phyloP scores from a whole-genome alignment of 768 basidiomycete species.

The Suillus hirtellus region DNA sequence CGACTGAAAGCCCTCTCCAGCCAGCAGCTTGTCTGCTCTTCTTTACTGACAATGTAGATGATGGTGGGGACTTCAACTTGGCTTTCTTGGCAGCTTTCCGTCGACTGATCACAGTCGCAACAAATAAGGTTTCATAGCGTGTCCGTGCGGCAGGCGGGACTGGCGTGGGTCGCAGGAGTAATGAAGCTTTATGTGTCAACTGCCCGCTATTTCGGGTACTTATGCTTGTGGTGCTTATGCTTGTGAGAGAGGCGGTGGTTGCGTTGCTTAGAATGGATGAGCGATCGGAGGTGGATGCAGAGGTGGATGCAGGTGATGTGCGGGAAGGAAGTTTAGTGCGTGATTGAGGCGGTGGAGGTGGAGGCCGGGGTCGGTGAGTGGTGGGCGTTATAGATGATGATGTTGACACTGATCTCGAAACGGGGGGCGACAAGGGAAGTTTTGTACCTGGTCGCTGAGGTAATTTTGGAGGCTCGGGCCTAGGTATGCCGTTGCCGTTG shows the following conservation, averaged over 20 bases:
- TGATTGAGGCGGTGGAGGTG: slow-evolving; percentile 34
- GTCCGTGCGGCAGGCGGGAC: slow-evolving; percentile 62
- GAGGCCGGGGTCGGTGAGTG: slow-evolving; percentile 44
- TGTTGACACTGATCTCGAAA: slow-evolving; percentile 35
- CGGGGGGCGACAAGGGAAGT: slow-evolving; percentile 26
- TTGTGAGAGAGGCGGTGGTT: slow-evolving; percentile 42
- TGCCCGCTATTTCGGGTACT: slow-evolving; percentile 28
- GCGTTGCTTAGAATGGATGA: slow-evolving; percentile 58
- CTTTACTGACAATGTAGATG: slow-evolving; percentile 25
- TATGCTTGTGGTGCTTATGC: slow-evolving; percentile 27
- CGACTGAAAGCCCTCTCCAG: slow-evolving; percentile 74
- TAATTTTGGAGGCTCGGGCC: slow-evolving; percentile 43
- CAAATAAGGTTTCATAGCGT: slow-evolving; percentile 71
- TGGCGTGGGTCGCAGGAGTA: slow-evolving; percentile 58
- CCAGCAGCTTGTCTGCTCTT: slow-evolving; percentile 61
- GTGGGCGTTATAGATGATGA: slow-evolving; percentile 38
- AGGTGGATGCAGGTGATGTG: slow-evolving; percentile 36
- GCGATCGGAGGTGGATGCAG: slow-evolving; percentile 56
- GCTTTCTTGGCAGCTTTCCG: slow-evolving; percentile 38
- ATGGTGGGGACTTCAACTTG: slow-evolving; percentile 35
- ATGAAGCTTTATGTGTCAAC: slow-evolving; percentile 26
- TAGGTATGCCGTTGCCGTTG: slow-evolving; percentile 30
- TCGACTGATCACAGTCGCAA: slow-evolving; percentile 53
- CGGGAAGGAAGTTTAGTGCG: slow-evolving; percentile 35
- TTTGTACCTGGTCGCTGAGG: slow-evolving; percentile 45